Percentiles rank a stretch among this genome's conserved stretches.
Conservation (phyloP, 495 filamentous ascomycete genomes). For the Penicillium atrosanguineum region DNA sequence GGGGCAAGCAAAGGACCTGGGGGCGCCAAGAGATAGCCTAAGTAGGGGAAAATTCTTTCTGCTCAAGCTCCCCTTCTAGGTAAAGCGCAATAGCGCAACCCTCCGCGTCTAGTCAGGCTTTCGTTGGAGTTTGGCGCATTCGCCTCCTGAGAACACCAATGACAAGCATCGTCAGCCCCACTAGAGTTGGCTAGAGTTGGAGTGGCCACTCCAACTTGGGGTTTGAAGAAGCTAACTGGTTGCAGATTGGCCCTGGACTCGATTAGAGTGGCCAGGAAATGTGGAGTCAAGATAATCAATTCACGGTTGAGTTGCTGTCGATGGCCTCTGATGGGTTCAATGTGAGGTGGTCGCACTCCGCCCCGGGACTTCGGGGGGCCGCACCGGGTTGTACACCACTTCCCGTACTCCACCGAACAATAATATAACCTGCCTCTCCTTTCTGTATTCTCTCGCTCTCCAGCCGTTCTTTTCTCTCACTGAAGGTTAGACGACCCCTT, state of each 20-base stretch:
- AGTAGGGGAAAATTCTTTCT: slow-evolving; percentile 26
- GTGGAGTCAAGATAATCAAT: slow-evolving; percentile 13
- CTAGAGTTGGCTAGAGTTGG: not conserved
- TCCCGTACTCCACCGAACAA: not conserved
- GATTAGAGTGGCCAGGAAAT: slow-evolving; percentile 16
- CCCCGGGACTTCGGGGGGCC: not conserved
- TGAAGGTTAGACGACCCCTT: not conserved
- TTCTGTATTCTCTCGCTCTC: not conserved
- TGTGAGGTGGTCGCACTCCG: not conserved
- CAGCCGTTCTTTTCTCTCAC: not conserved
- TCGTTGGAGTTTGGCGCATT: slow-evolving; percentile 20
- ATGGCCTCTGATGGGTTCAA: not conserved
- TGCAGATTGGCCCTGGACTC: slow-evolving; percentile 11
- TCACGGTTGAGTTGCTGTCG: slow-evolving; percentile 10
- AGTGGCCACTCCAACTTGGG: slow-evolving; percentile 14
- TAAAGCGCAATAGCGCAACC: slow-evolving; percentile 16
- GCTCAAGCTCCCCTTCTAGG: slow-evolving; percentile 41
- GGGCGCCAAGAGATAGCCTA: slow-evolving; percentile 1
- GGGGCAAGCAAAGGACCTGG: not conserved
- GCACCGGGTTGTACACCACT: not conserved
- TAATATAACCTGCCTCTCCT: not conserved
- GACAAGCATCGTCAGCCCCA: slow-evolving; percentile 7
- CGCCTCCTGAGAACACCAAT: slow-evolving; percentile 16
- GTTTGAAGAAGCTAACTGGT: slow-evolving; percentile 8
- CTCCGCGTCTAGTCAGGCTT: slow-evolving; percentile 11